Percentiles rank a stretch among this genome's conserved stretches.
Evolutionary conservation across 306 rosid genomes (phyloP).

Genomic region (Rosa multiflora): DNA sequence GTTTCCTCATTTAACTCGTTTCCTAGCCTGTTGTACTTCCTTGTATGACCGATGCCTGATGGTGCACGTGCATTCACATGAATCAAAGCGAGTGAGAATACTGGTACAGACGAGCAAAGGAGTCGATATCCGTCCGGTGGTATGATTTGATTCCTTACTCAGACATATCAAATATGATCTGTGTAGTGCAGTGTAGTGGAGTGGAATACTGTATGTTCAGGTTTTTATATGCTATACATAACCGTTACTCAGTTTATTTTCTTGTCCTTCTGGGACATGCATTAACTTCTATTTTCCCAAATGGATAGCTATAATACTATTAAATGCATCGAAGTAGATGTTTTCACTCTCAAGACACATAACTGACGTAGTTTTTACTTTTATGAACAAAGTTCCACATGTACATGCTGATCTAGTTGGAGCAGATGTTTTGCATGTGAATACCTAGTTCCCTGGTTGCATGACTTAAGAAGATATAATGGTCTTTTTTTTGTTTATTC

Average conservation of each 20-base stretch:
- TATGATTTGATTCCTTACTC: conserved; percentile 28
- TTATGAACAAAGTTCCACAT: no score
- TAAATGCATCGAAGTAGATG: neutral
- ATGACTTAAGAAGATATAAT: no score
- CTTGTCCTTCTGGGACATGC: no score
- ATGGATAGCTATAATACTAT: neutral
- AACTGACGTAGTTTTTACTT: neutral
- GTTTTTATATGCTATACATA: neutral
- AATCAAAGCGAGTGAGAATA: conserved; percentile 50
- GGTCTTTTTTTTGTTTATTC: no score
- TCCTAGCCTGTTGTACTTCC: conserved; percentile 16
- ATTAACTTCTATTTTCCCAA: neutral
- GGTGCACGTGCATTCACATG: conserved; percentile 43
- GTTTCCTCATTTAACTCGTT: neutral
- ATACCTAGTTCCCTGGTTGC: no score
- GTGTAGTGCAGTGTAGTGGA: neutral
- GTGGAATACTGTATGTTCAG: neutral
- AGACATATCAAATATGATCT: neutral
- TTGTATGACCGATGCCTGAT: conserved; percentile 86
- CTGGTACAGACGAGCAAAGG: conserved; percentile 57
- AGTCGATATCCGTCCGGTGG: conserved; percentile 86
- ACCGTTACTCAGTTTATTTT: neutral
- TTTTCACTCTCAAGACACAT: neutral
- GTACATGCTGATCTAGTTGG: no score
- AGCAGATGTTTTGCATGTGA: no score